phyloP scores from a whole-genome alignment of 306 rosid genomes.

The Cicer judaicum region DNA sequence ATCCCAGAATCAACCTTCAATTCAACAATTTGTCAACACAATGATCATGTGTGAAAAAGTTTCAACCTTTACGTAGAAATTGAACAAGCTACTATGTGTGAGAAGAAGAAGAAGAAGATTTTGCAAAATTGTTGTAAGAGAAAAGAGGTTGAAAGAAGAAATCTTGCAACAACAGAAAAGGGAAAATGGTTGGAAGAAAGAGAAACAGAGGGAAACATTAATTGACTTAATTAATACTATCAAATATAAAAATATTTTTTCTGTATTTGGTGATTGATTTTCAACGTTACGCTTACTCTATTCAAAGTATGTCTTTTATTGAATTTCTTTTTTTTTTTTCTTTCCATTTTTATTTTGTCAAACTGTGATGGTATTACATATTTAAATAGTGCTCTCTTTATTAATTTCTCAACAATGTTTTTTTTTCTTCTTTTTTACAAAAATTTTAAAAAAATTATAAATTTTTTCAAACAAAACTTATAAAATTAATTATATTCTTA shows the following conservation, averaged over 20 bases:
- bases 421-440: too few species aligned
- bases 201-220: slow-evolving; percentile 41
- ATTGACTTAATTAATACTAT: neutral
- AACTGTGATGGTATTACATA: too few species aligned
- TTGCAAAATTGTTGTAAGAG: slow-evolving; percentile 4
- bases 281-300: slow-evolving; percentile 10
- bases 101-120: neutral
- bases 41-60: slow-evolving; percentile 14
- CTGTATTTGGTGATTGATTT: slow-evolving; percentile 27
- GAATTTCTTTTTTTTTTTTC: too few species aligned
- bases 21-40: slow-evolving; percentile 27
- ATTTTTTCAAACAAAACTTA: too few species aligned
- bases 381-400: too few species aligned
- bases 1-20: slow-evolving; percentile 49
- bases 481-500: too few species aligned
- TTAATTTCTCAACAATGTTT: too few species aligned
- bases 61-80: slow-evolving; percentile 34
- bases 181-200: slow-evolving; percentile 38
- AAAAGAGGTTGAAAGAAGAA: slow-evolving; percentile 15
- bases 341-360: too few species aligned
- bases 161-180: slow-evolving; percentile 32
- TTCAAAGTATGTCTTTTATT: too few species aligned
- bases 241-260: neutral
- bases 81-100: neutral
- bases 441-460: too few species aligned